These are phyloP conservation scores for Kitagawia praeruptora DNA, from an alignment of 129 eudicot genomes.

Conservation along the genomic window DNA sequence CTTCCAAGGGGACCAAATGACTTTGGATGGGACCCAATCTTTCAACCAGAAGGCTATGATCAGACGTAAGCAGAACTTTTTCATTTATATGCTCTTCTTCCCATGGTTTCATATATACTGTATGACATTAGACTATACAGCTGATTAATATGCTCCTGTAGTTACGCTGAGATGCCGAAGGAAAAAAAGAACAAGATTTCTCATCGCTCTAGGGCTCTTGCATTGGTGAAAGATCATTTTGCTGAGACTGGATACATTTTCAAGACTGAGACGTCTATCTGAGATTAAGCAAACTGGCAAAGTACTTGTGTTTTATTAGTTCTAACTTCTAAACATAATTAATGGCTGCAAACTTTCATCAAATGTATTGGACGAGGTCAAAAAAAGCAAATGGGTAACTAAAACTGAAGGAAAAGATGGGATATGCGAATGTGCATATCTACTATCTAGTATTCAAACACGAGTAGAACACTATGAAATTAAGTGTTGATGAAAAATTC, in stretches of 20 bases:
- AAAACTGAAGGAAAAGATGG: not conserved
- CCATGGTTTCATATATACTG: not conserved
- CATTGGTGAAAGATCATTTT: conserved; percentile 77
- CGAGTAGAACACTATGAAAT: not conserved
- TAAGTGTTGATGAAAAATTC: not conserved
- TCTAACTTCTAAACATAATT: not conserved
- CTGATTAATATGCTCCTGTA: conserved; percentile 19
- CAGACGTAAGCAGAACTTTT: conserved; percentile 45
- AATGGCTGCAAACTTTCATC: not conserved
- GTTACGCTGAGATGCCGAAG: conserved; percentile 89
- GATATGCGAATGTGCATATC: not conserved
- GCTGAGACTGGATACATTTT: conserved; percentile 59
- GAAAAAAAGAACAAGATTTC: conserved; percentile 92
- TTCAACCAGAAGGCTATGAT: conserved; percentile 86
- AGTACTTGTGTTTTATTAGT: not conserved
- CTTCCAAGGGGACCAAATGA: conserved; percentile 89
- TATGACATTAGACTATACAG: not conserved
- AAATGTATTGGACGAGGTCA: not conserved
- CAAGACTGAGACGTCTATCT: conserved; percentile 13
- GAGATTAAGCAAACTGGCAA: not conserved
- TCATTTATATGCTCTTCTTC: not conserved
- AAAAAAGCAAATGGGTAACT: not conserved
- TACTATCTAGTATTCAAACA: not conserved
- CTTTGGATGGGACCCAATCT: conserved; percentile 95
- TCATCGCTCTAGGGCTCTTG: conserved; percentile 76